Evolutionary conservation across 1,284 basidiomycete species (phyloP).

Genomic region (Athelia psychrophila): DNA sequence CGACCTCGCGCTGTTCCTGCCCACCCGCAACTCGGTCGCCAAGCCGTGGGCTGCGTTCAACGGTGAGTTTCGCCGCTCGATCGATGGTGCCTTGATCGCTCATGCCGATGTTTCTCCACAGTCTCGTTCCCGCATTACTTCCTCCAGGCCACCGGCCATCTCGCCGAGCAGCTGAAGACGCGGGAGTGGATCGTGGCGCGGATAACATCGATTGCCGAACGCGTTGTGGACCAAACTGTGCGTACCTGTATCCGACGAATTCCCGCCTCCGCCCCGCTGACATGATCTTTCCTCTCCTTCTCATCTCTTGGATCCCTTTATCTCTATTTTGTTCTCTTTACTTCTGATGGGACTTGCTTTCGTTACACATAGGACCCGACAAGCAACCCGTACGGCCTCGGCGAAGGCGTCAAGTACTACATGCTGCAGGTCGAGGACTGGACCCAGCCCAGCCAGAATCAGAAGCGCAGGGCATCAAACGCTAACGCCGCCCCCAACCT

Average conservation of each 20-base stretch:
- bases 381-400: slow-evolving; percentile 78
- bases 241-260: slow-evolving; percentile 14
- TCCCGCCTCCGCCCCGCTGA: too few species aligned
- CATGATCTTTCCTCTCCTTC: neutral
- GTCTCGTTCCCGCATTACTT: slow-evolving; percentile 98
- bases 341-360: slow-evolving; percentile 1
- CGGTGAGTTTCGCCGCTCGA: slow-evolving; percentile 48
- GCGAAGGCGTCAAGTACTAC: slow-evolving; percentile 90
- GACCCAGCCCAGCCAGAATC: slow-evolving; percentile 66
- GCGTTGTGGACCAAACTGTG: slow-evolving; percentile 79
- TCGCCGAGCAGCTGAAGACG: slow-evolving; percentile 83
- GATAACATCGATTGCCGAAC: slow-evolving; percentile 85
- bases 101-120: slow-evolving; percentile 42
- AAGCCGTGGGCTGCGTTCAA: slow-evolving; percentile 99
- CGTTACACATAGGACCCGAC: slow-evolving; percentile 52
- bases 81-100: neutral
- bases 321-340: slow-evolving; percentile 11
- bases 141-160: slow-evolving; percentile 79
- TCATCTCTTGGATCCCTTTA: slow-evolving; percentile 3
- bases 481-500: slow-evolving; percentile 32
- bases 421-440: slow-evolving; percentile 93
- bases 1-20: slow-evolving; percentile 93
- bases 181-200: slow-evolving; percentile 94
- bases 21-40: slow-evolving; percentile 88
- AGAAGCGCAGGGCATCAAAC: slow-evolving; percentile 59